phyloP scores from a whole-genome alignment of 176 grass and related monocot genomes.

The Aegilops tauschii region DNA sequence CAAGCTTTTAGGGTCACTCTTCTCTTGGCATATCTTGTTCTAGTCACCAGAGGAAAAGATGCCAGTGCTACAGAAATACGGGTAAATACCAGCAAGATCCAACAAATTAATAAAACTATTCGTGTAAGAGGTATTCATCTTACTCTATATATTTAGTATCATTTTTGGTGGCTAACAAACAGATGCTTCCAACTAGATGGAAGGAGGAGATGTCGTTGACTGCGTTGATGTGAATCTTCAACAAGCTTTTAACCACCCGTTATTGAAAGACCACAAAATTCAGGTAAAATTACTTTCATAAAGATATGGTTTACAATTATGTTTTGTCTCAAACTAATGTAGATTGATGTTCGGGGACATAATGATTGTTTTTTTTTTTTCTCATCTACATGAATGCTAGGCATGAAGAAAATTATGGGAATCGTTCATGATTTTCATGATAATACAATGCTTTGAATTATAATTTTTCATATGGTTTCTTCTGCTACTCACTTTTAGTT shows the following conservation, averaged over 20 bases:
- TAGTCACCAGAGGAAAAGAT: background rate
- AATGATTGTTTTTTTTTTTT: background rate
- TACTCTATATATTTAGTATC: background rate
- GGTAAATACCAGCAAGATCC: too few species aligned
- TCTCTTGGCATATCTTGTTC: background rate
- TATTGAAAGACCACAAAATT: background rate
- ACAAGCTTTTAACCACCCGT: background rate
- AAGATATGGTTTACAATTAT: background rate
- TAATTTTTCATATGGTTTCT: background rate
- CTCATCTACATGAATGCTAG: background rate
- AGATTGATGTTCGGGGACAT: background rate
- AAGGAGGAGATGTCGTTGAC: background rate
- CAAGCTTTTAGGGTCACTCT: background rate
- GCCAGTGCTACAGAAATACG: background rate
- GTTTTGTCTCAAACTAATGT: background rate
- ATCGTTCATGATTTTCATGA: background rate
- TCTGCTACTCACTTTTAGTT: background rate
- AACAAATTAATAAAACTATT: too few species aligned
- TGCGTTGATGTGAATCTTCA: background rate
- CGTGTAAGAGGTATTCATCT: background rate
- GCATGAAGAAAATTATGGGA: background rate
- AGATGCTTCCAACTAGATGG: background rate
- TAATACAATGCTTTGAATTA: background rate
- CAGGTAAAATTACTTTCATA: background rate
- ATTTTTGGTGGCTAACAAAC: background rate